Base-by-base conservation (phyloP, 2,329 filamentous ascomycete species). In the Pseudonectria foliicola region DNA sequence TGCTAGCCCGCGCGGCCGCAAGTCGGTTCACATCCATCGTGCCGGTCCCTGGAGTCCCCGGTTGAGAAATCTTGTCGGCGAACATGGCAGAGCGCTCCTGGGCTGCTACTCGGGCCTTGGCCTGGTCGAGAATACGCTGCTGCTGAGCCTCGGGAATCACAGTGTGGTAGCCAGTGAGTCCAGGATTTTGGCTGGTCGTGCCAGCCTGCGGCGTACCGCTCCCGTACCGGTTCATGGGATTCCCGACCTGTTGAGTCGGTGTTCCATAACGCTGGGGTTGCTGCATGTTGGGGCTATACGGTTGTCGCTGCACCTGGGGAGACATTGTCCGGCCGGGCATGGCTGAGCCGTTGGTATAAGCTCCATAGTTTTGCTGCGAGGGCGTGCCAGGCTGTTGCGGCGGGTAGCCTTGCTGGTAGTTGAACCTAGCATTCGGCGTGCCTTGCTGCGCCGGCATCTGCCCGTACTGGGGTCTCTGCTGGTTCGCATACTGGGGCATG, bases 91-190 rank as follows among this genome's bases (percentile, higher is more conserved):
- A 60, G 18, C 63, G 57, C 41, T 67, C 63, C 33, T 67, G 64
- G 1, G 66, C 65, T 12, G 66, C 65, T 11, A 66, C 62, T 16
- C 68, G 56, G 3, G 67, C 68, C 35, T 68, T 67, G 7, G 70
- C 67, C 50, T 73, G 69, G 34, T 73, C 68, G 50, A 70, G 56
- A 30, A 70, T 64, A 35, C 68, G 64, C 47, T 68, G 65, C 46
- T 72, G 68, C 39, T 71, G 67, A 12, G 63, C 62, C 44, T 70
- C 66, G 25, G 64, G 62, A 48, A 70, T 69, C 30, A 70, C 66
- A 5, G 66, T 70, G 30, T 68, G 65, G 38, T 70, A 71, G 23
- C 68, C 68, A 3, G 65, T 62, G 4, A 64, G 52, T 12, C 61
- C 63, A 15, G 59, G 53, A 38, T 56, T 58, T 43, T 64, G 59